Evolutionary conservation across 2,329 filamentous ascomycete genomes (phyloP).

Genomic region (Proliferodiscus dingleyae): DNA sequence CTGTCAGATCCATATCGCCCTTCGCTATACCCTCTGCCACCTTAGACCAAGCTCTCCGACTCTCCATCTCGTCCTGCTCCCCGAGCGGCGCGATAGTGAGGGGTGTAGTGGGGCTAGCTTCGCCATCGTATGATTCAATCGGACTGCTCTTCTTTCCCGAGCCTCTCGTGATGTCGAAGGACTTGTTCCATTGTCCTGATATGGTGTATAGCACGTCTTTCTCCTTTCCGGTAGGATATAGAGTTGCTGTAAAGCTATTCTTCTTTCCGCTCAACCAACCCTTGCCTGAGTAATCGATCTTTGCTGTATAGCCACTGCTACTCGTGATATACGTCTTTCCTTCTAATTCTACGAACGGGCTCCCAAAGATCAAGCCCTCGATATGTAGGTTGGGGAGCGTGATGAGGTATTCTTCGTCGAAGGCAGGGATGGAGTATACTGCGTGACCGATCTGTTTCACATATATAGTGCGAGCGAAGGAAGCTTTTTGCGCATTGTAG

Average conservation of each 20-base stretch:
- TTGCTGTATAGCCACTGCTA: conserved; percentile 79
- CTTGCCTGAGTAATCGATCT: conserved; percentile 89
- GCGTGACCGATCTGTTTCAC: conserved; percentile 94
- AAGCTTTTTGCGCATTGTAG: conserved; percentile 95
- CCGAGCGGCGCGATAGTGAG: conserved; percentile 69
- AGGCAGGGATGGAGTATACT: conserved; percentile 64
- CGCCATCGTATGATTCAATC: conserved; percentile 58
- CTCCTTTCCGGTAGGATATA: conserved; percentile 67
- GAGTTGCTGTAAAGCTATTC: conserved; percentile 74
- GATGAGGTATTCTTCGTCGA: conserved; percentile 68
- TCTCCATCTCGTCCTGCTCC: conserved; percentile 81
- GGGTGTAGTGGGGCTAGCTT: conserved; percentile 54
- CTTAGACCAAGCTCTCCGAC: conserved; percentile 79
- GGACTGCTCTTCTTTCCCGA: conserved; percentile 47
- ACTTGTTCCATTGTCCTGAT: conserved; percentile 85
- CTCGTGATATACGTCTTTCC: conserved; percentile 79
- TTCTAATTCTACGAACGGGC: conserved; percentile 88
- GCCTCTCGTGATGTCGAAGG: conserved; percentile 72
- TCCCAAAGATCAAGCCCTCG: conserved; percentile 80
- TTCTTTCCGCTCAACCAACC: conserved; percentile 96
- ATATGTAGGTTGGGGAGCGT: conserved; percentile 89
- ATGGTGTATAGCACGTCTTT: conserved; percentile 75
- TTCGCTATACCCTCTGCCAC: conserved; percentile 75
- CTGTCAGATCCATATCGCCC: conserved; percentile 79
- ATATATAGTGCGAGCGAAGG: conserved; percentile 88